Evolutionary conservation across 257 asterid genomes (phyloP), one percentile per base, ranked within the genome.

Genomic region (Jasminum sambac): DNA sequence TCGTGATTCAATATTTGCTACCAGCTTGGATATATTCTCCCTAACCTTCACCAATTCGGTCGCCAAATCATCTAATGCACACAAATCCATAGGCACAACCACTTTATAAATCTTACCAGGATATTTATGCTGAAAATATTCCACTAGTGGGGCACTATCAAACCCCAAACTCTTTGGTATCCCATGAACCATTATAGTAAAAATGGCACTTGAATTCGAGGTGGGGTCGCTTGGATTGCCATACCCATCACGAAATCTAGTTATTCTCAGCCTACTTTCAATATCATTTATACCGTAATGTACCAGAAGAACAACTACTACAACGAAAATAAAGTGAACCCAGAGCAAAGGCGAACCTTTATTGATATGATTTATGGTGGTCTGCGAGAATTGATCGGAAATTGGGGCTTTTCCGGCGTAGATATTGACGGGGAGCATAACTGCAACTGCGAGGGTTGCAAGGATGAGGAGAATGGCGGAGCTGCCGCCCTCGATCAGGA

Each of bases 51-150:
- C 98, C 81, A 95, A 68, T 63, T 95, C 96, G 1, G 97, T 83
- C 43, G 89, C 99, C 77, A 95, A 83, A 87, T 90, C 98, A 83
- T 95, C 95, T 78, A 95, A 71, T 6, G 97, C 95, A 83, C 97
- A 95, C 85, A 95, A 82, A 85, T 95, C 97, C 99, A 95, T 92
- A 0, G 98, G 99, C 64, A 95, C 95, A 36, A 95, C 81, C 23
- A 95, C 96, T 77, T 74, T 83, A 71, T 85, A 85, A 67, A 95
- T 75, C 79, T 92, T 95, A 3, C 98, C 98, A 0, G 99, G 97
- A 80, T 95, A 95, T 79, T 78, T 88, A 23, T 84, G 88, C 85
- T 89, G 91, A 73, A 95, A 88, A 79, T 88, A 95, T 72, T 91
- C 98, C 52, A 88, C 82, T 74, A 92, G 66, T 5, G 99, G 92